phyloP scores from a whole-genome alignment of 2,329 filamentous ascomycete species.

The Colletotrichum scovillei region DNA sequence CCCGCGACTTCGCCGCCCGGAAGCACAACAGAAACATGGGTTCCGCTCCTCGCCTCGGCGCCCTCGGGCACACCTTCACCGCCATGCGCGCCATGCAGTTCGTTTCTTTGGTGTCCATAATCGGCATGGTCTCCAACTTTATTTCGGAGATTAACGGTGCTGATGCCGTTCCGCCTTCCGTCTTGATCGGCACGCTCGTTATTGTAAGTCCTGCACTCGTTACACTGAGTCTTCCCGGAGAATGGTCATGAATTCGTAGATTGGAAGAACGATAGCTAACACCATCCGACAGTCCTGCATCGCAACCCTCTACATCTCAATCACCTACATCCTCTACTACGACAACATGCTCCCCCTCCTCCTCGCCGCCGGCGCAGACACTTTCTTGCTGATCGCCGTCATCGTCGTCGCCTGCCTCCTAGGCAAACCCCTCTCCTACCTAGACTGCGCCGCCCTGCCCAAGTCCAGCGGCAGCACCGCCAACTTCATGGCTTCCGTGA shows the following conservation, averaged over 20 bases:
- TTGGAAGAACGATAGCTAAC: conserved; percentile 5
- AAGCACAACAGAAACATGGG: conserved; percentile 49
- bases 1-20: conserved; percentile 19
- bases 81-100: conserved; percentile 77
- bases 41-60: conserved; percentile 69
- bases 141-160: conserved; percentile 78
- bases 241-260: neutral
- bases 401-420: conserved; percentile 82
- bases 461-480: conserved; percentile 50
- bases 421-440: conserved; percentile 82
- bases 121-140: conserved; percentile 86
- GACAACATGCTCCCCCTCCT: conserved; percentile 82
- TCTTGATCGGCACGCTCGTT: conserved; percentile 81
- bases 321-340: conserved; percentile 85
- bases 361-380: conserved; percentile 74
- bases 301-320: conserved; percentile 80
- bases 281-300: conserved; percentile 72
- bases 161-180: conserved; percentile 73
- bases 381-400: conserved; percentile 78
- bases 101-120: conserved; percentile 78
- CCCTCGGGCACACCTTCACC: conserved; percentile 83
- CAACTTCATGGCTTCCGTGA: conserved; percentile 57
- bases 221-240: rapidly evolving
- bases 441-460: conserved; percentile 73
- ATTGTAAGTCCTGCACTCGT: conserved; percentile 70